A percentile compares a stretch with the other conserved stretches of the same genome.
phyloP scores from a whole-genome alignment of 2,329 filamentous ascomycete genomes.

The Neofusicoccum sp. region DNA sequence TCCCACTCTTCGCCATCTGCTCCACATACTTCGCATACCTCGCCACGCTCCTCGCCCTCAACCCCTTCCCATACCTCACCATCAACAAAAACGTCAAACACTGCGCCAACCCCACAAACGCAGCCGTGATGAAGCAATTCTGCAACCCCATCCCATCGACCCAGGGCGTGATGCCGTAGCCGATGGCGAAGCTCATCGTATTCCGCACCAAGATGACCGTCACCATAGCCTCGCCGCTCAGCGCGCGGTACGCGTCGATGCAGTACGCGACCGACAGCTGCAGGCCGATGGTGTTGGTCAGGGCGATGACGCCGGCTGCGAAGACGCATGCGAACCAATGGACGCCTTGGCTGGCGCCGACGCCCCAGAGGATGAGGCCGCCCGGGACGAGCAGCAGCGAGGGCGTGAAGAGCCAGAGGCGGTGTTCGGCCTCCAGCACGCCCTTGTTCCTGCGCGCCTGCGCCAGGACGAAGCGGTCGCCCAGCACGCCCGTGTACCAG shows the following conservation, averaged over 20 bases:
- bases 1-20: slow-evolving; percentile 15
- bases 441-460: slow-evolving; percentile 40
- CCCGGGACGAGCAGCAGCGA: slow-evolving; percentile 45
- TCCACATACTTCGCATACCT: slow-evolving; percentile 42
- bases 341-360: slow-evolving; percentile 49
- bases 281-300: slow-evolving; percentile 45
- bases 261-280: slow-evolving; percentile 47
- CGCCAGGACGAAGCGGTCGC: slow-evolving; percentile 33
- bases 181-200: slow-evolving; percentile 51
- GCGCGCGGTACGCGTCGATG: slow-evolving; percentile 50
- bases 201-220: slow-evolving; percentile 52
- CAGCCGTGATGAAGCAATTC: slow-evolving; percentile 45
- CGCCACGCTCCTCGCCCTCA: slow-evolving; percentile 39
- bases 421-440: slow-evolving; percentile 41
- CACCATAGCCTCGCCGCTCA: slow-evolving; percentile 51
- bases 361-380: slow-evolving; percentile 51
- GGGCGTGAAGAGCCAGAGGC: slow-evolving; percentile 40
- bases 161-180: slow-evolving; percentile 52
- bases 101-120: slow-evolving; percentile 43
- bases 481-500: slow-evolving; percentile 32
- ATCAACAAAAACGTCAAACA: slow-evolving; percentile 42
- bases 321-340: slow-evolving; percentile 52
- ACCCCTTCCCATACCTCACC: slow-evolving; percentile 49
- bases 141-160: slow-evolving; percentile 42
- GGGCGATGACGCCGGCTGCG: slow-evolving; percentile 48